These are phyloP conservation scores for Phoma herbarum DNA, from an alignment of 2,329 filamentous ascomycete species.

Conservation along the genomic window DNA sequence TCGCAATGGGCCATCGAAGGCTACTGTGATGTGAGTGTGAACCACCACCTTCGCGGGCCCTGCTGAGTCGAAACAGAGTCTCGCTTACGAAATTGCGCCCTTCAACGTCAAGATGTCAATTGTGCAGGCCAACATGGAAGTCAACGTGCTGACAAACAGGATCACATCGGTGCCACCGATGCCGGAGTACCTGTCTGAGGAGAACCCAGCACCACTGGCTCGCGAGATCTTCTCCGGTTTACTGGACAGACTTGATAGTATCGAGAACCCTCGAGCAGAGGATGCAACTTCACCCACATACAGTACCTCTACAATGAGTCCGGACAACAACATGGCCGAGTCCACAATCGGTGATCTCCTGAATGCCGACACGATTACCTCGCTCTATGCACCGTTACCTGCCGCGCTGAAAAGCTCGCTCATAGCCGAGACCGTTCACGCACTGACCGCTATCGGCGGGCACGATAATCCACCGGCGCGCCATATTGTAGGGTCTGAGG, in stretches of 20 bases:
- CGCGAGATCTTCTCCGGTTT: conserved; percentile 84
- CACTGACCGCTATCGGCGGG: conserved; percentile 88
- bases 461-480: conserved; percentile 94
- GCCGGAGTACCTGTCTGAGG: conserved; percentile 71
- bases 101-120: conserved; percentile 98
- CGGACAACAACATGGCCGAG: conserved; percentile 38
- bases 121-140: conserved; percentile 94
- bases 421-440: conserved; percentile 88
- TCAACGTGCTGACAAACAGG: conserved; percentile 84
- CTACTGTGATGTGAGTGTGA: conserved; percentile 76
- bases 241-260: conserved; percentile 77
- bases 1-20: conserved; percentile 95
- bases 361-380: conserved; percentile 63
- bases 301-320: conserved; percentile 42
- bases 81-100: conserved; percentile 93
- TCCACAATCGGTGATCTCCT: conserved; percentile 56
- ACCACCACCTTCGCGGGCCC: background rate
- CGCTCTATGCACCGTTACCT: conserved; percentile 77
- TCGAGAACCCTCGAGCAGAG: conserved; percentile 46
- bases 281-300: conserved; percentile 45
- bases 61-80: conserved; percentile 57
- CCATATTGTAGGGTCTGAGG: conserved; percentile 93
- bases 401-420: conserved; percentile 73
- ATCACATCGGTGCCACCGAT: conserved; percentile 85
- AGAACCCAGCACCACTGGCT: conserved; percentile 79